Evolutionary conservation across 495 filamentous ascomycete species (phyloP).

Genomic region (Aspergillus bertholletiae): DNA sequence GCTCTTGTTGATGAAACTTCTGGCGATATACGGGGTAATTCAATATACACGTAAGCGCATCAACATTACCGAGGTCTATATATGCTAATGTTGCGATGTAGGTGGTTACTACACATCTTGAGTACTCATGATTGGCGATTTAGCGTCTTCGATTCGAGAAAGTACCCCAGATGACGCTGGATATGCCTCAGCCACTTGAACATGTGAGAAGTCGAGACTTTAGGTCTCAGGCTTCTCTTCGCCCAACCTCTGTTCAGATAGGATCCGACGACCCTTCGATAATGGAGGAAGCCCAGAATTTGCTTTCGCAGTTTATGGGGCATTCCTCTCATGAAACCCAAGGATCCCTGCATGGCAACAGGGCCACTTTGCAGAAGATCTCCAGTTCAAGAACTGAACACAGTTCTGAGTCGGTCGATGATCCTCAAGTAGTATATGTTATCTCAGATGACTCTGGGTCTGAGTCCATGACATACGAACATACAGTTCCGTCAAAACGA

Average conservation of each 20-base stretch:
- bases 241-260: not conserved
- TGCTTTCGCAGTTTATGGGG: constrained; percentile 22
- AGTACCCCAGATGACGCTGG: not conserved
- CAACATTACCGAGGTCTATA: not conserved
- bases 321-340: constrained; percentile 8
- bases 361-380: not conserved
- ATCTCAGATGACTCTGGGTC: not conserved
- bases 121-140: not conserved
- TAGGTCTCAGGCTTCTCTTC: not conserved
- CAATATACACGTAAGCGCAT: not conserved
- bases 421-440: not conserved
- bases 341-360: not conserved
- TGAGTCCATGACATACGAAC: not conserved
- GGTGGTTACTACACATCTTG: not conserved
- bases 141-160: not conserved
- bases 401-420: not conserved
- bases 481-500: not conserved
- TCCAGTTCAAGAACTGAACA: not conserved
- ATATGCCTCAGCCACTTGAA: not conserved
- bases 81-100: not conserved
- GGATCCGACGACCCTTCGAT: constrained; percentile 13
- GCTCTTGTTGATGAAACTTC: not conserved
- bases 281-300: constrained; percentile 14
- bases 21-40: not conserved
- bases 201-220: not conserved